Base-by-base conservation (phyloP, 2,329 filamentous ascomycete genomes). In the Pyricularia sp. region DNA sequence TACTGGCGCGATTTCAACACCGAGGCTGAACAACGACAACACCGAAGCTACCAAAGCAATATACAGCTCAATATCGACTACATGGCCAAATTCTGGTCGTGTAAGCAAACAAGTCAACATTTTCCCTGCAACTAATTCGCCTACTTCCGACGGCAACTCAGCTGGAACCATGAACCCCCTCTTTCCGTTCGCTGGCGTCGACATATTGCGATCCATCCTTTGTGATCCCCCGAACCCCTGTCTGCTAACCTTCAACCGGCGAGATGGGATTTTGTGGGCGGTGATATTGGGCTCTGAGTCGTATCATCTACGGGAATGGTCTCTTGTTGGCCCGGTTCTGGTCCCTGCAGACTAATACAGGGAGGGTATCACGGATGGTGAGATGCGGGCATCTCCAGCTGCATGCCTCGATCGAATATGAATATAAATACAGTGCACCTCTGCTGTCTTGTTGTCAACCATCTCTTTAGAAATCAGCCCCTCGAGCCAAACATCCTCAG, bases 351-450 rank as follows among this genome's bases (percentile, higher is more conserved):
- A 7, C 33, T 10, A 35, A 49, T 4, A 10, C 33, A n/a, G 35
- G 35, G 13, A n/a, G 35, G 35, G 13, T n/a, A 19, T 28, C 33
- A 44, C 3, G 10, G 33, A 9, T 31, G 5, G 8, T 6, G 33
- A 33, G 22, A 26, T 6, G 24, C 22, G 35, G 64, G 55, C 62
- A 65, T 44, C 57, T 57, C 64, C 64, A 65, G 53, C 7, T 28
- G 53, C 53, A 57, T 57, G 12, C 12, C 22, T 28, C 12, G 53
- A 57, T 57, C 62, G 64, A 57, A 66, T 68, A 68, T 57, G 66
- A 65, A 67, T 71, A 73, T 72, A 72, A 71, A 69, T 67, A 69
- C 64, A 24, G 65, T 28, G 19, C 30, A 53, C 65, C 60, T 63
- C 67, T 66, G 61, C 68, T 66, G 69, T 64, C 65, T 53, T 53